These are phyloP conservation scores for Penicillium sp. DNA, from an alignment of 2,329 filamentous ascomycete genomes.

Conservation along the genomic window DNA sequence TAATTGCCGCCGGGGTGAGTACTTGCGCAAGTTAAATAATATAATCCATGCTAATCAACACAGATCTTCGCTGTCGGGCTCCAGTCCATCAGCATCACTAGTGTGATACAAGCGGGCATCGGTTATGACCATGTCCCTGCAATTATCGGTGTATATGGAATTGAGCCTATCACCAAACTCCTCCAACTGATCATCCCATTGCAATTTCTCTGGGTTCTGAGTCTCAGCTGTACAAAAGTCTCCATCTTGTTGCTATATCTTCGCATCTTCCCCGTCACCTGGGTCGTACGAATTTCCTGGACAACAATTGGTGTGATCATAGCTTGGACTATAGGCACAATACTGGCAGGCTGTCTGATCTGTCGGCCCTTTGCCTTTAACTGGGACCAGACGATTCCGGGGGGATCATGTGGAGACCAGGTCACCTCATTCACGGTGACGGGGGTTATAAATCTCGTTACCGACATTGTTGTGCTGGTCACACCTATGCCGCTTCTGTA, in stretches of 20 bases:
- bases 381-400: conserved; percentile 25
- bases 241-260: conserved; percentile 24
- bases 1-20: conserved; percentile 23
- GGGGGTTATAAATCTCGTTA: conserved; percentile 24
- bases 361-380: conserved; percentile 27
- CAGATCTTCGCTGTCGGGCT: conserved; percentile 23
- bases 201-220: conserved; percentile 27
- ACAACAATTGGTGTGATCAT: conserved; percentile 18
- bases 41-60: background rate
- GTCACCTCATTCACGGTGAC: conserved; percentile 22
- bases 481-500: conserved; percentile 23
- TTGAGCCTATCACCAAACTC: conserved; percentile 21
- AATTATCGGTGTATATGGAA: conserved; percentile 16
- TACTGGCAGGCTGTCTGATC: conserved; percentile 21
- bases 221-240: conserved; percentile 24
- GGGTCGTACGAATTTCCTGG: conserved; percentile 12
- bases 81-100: conserved; percentile 24
- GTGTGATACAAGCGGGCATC: conserved; percentile 22
- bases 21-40: background rate
- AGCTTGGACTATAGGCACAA: conserved; percentile 29
- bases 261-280: conserved; percentile 22
- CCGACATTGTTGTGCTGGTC: conserved; percentile 24
- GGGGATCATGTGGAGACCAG: conserved; percentile 21
- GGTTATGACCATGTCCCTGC: conserved; percentile 20
- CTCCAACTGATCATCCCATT: conserved; percentile 22